Evolutionary conservation across 768 basidiomycete genomes (phyloP).

Genomic region (Russula lepida): DNA sequence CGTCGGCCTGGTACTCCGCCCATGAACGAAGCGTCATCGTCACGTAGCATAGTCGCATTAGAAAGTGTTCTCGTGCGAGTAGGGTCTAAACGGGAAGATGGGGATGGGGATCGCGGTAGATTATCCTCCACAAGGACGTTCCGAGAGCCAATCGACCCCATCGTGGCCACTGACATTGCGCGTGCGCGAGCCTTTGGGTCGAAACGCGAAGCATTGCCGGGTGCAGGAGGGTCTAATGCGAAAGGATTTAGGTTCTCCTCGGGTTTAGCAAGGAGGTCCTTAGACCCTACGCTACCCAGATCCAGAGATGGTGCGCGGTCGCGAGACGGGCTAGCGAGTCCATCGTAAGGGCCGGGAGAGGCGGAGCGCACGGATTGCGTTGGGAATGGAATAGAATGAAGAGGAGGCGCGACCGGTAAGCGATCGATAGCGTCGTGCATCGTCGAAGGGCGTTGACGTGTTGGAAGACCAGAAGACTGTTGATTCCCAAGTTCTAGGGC

Average conservation of each 20-base stretch:
- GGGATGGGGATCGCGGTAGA: conserved; percentile 56
- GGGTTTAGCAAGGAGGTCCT: conserved; percentile 33
- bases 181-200: conserved; percentile 37
- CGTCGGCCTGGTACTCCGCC: conserved; percentile 26
- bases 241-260: conserved; percentile 32
- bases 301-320: conserved; percentile 42
- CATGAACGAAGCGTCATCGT: conserved; percentile 36
- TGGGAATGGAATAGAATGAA: conserved; percentile 59
- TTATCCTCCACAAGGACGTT: conserved; percentile 36
- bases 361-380: conserved; percentile 26
- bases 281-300: conserved; percentile 43
- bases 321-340: conserved; percentile 26
- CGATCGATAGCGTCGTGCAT: conserved; percentile 42
- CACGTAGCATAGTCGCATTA: conserved; percentile 53
- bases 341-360: conserved; percentile 30
- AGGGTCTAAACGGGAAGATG: conserved; percentile 72
- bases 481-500: conserved; percentile 46
- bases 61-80: conserved; percentile 58
- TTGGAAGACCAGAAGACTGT: conserved; percentile 33
- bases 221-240: conserved; percentile 31
- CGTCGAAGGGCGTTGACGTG: conserved; percentile 43
- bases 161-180: conserved; percentile 39
- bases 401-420: conserved; percentile 32
- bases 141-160: conserved; percentile 32
- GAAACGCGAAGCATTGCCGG: conserved; percentile 35